Base-by-base conservation (phyloP, 140 eudicot genomes). In the Senecio squalidus region DNA sequence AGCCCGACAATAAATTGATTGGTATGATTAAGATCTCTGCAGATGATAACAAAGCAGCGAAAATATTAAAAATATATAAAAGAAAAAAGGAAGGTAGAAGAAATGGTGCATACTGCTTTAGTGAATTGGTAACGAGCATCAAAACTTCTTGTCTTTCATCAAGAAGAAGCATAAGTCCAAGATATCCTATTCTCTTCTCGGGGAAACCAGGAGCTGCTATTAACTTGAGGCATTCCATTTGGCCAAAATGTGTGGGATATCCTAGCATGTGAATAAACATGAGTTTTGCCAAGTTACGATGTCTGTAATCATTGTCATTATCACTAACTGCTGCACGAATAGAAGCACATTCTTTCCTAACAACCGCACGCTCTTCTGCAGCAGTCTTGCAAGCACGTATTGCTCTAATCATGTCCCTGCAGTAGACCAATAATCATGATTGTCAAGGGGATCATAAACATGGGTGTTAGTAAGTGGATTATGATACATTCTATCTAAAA, bases 201-300 rank as follows among this genome's bases (percentile, higher is more conserved):
- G 95, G 97, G 78, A 90, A 90, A 34, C 95, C 97, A 15, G 97
- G 94, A 81, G 95, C 76, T 53, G 97, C 97, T 54, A 90, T 86
- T 66, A 76, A 68, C 73, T 90, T 90, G 47, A 90, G 74, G 84
- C 97, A 90, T 70, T 90, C 97, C 97, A 90, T 90, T 81, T 90
- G 97, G 64, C 97, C 97, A 86, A 90, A 90, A 72, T 90, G 97
- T 45, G 95, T 90, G 11, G 97, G 97, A 59, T 90, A 90, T 51
- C 97, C 97, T 64, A 90, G 79, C 97, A 90, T 90, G 84, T 90
- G 97, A 71, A 90, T 90, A 69, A 90, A 90, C 97, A 90, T 90
- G 69, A 90, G 97, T 71, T 90, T 90, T 68, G 97, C 97, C 77
- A 90, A 68, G 82, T 90, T 85, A 28, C 95, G 94, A 73, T 90